Evolutionary conservation across 495 filamentous ascomycete genomes (phyloP), one percentile per base, ranked within the genome.

Genomic region (Umbilicaria muhlenbergii): DNA sequence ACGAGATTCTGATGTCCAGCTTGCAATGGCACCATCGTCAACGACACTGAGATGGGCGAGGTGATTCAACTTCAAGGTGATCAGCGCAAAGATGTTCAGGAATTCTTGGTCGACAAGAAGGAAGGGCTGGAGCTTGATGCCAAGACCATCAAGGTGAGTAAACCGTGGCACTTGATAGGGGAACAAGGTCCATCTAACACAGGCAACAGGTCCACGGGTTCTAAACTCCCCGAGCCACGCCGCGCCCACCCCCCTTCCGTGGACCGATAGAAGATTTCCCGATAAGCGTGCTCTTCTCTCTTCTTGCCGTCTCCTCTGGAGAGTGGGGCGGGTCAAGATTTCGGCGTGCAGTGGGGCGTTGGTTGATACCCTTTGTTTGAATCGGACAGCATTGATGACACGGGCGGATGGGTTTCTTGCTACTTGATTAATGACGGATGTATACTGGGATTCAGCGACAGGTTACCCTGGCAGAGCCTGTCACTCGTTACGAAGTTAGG

Each of bases 21-120:
- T 62, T 98, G 91, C 87, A 98, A 98, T 96, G 91, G 91, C 77
- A 98, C 91, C 69, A 93, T 96, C 70, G 88, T 98, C 66, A 79
- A 78, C 57, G 89, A 95, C 66, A 74, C 72, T 53, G 87, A 95
- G 73, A 94, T 95, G 87, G 91, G 91, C 61, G 88, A 96, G 75
- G 91, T 98, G 82, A 96, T 98, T 57, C 91, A 98, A 73, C 77
- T 98, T 56, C 91, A 98, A 67, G 91, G 91, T 54, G 91, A 98
- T 66, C 91, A 98, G 72, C 89, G 91, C 66, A 89, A 92, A 63
- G 87, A 94, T 75, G 86, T 95, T 58, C 83, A 88, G 65, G 86
- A 96, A 59, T 98, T 96, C 70, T 77, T 96, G 67, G 78, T 77
- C 68, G 82, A 93, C 68, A 87, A 93, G 73, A 85, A 88, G 61